These are phyloP conservation scores for Leishmania amazonensis DNA, from an alignment of 208 protist genomes.

Conservation along the genomic window DNA sequence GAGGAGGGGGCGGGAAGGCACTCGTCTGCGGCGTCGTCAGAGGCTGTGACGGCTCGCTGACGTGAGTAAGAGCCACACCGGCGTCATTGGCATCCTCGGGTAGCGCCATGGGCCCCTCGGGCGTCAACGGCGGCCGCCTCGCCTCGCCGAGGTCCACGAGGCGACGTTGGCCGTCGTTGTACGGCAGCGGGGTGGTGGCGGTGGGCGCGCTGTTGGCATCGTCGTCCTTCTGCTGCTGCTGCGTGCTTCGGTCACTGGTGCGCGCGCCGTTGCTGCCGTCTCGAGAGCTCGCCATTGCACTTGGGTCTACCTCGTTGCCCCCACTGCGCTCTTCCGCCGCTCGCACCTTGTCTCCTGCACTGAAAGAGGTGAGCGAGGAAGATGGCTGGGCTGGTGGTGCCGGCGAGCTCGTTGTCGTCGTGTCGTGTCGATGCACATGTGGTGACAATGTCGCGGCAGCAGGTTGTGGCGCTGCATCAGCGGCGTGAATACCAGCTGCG, in stretches of 20 bases:
- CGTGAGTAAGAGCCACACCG: no score
- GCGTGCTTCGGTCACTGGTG: background rate
- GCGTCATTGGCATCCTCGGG: background rate
- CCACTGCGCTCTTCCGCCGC: background rate
- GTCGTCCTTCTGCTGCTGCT: background rate
- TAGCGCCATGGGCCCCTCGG: background rate
- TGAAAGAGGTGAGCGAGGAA: background rate
- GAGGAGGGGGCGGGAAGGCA: background rate
- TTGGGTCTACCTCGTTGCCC: background rate
- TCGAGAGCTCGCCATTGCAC: background rate
- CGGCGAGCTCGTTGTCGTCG: background rate
- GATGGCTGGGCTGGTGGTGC: background rate
- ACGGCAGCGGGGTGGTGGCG: background rate
- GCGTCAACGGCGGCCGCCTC: background rate
- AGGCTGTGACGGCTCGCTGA: background rate
- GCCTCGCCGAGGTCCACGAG: background rate
- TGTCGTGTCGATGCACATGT: background rate
- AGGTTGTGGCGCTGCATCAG: background rate
- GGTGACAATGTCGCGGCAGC: background rate
- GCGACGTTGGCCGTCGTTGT: background rate
- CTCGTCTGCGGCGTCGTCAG: background rate
- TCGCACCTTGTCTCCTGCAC: background rate
- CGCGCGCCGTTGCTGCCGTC: background rate
- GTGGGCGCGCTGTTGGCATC: background rate
- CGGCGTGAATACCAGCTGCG: background rate